Evolutionary conservation across 352 stramenopile species (phyloP).

Genomic region (Stephanocyclus meneghinianus): DNA sequence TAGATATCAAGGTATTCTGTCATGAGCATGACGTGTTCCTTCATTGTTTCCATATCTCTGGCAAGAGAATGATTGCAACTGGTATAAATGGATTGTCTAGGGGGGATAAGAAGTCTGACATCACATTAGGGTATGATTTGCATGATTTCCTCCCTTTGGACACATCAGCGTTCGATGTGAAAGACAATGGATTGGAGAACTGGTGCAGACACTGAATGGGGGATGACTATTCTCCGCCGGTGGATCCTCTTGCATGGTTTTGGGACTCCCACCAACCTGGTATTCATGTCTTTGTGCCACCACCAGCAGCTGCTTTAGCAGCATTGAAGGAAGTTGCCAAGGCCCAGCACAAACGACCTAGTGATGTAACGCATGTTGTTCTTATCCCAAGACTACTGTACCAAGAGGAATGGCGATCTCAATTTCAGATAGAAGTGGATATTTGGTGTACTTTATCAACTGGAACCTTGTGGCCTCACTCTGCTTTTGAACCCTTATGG

Average conservation of each 20-base stretch:
- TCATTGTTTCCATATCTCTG: conserved; percentile 12
- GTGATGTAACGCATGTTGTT: neutral
- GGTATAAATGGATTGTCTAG: conserved; percentile 10
- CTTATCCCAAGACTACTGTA: neutral
- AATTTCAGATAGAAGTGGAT: conserved; percentile 9
- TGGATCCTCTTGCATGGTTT: neutral
- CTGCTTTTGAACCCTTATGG: conserved; percentile 22
- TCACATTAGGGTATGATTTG: neutral
- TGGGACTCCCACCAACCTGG: neutral
- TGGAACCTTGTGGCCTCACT: conserved; percentile 10
- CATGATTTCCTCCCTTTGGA: neutral
- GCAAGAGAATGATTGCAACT: conserved; percentile 7
- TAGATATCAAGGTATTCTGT: conserved; percentile 3
- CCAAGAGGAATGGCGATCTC: neutral
- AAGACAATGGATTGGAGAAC: neutral
- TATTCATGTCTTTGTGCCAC: neutral
- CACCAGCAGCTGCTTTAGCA: neutral
- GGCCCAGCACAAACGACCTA: neutral
- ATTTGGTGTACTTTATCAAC: conserved; percentile 3
- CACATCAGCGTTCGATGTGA: neutral
- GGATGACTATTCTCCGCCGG: neutral
- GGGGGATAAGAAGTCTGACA: neutral
- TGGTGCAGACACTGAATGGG: neutral
- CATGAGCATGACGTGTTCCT: conserved; percentile 1
- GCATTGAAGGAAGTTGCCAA: neutral